Conservation (phyloP, 2,329 filamentous ascomycete species). For the Chlorencoelia australis region DNA sequence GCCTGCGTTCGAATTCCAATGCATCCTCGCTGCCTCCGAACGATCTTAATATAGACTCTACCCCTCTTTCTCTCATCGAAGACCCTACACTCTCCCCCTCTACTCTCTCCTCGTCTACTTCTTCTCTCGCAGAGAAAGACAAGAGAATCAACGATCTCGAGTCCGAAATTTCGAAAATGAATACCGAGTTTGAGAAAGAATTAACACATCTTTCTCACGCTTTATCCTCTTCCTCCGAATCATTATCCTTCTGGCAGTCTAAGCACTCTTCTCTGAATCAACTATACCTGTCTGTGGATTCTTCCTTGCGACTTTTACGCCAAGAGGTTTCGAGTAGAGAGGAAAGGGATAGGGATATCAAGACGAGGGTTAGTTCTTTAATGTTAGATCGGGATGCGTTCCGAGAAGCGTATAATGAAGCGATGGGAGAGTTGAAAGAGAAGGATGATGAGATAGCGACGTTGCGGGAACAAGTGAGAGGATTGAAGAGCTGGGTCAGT, state of each 20-base stretch:
- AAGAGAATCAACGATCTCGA: constrained; percentile 42
- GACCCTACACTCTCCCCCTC: not conserved
- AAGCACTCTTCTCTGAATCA: constrained; percentile 44
- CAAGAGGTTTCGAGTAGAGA: constrained; percentile 41
- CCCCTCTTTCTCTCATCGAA: too few species aligned
- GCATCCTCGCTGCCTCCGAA: too few species aligned
- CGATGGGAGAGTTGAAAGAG: constrained; percentile 35
- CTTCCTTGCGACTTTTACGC: constrained; percentile 41
- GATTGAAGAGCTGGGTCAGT: constrained; percentile 64
- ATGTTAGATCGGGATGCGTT: constrained; percentile 29
- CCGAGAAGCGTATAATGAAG: constrained; percentile 38
- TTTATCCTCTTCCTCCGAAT: constrained; percentile 38
- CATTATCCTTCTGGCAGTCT: constrained; percentile 46
- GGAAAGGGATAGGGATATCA: constrained; percentile 22
- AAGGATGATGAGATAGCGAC: constrained; percentile 47
- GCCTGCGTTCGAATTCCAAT: too few species aligned
- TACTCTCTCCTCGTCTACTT: too few species aligned
- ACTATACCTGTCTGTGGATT: constrained; percentile 41
- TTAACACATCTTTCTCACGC: constrained; percentile 41
- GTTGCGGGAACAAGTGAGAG: constrained; percentile 50
- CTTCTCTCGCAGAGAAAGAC: too few species aligned
- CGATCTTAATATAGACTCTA: too few species aligned
- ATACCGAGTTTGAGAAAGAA: constrained; percentile 42
- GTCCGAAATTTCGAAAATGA: constrained; percentile 41
- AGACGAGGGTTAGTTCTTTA: constrained; percentile 20